Base-by-base conservation (phyloP, 2,329 filamentous ascomycete species). In the Phialemoniopsis sp. region DNA sequence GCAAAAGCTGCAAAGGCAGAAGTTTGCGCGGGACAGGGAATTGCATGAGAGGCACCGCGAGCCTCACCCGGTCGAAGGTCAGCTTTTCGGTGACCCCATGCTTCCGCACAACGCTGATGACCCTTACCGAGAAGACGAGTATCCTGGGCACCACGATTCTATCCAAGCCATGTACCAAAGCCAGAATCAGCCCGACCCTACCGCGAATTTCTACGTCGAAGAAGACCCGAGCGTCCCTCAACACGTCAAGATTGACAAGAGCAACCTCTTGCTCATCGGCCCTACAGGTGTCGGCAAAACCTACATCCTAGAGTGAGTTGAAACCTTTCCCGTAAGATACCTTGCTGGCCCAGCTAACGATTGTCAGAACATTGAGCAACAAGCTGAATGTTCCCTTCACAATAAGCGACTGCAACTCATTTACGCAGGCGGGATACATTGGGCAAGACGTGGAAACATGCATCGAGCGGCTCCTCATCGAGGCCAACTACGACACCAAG, bases 371-470 rank as follows among this genome's bases (percentile, higher is more conserved):
- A 0, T 68, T 97, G 30, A 93, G 91, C 50, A 85, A 89, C 54
- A 85, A 93, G 38, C 77, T 98, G n/a, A 91, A 93, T 44, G 89
- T 97, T 0, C 93, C 93, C 0, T 95, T 96, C 56, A 89, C 87
- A 46, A 95, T 95, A 63, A 91, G 88, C 45, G 91, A 97, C 62
- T 97, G 91, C 62, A 96, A 93, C 37, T 87, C 90, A 6, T 89
- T 97, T 47, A 97, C 91, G 0, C 91, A 96, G 64, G 91, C 91
- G 5, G 91, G 93, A 18, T 98, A 98, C 54, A 96, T 98, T 50
- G 93, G 93, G 21, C 91, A 97, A 57, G 93, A 98, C 57, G 91
- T 91, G n/a, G 93, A 98, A 58, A 84, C 88, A 1, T 96, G 91
- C 52, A 89, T 98, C 31, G 89, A 96, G 55, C 78, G 93, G 33